Base-by-base conservation (phyloP, 2,329 filamentous ascomycete genomes). In the Xylaria sp. region DNA sequence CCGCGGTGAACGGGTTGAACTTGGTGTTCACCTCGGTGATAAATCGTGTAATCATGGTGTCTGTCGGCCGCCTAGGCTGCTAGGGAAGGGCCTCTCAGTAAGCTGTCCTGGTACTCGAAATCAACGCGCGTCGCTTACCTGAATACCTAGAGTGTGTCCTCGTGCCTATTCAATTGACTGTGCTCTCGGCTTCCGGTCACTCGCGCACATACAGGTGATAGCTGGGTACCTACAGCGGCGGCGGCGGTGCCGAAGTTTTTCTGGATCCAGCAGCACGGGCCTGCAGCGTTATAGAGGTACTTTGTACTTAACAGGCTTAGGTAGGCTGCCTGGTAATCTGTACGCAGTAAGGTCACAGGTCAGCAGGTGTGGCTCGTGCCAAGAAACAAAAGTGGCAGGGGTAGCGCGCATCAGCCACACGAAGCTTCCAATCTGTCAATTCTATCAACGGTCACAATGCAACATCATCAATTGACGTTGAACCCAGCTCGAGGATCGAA, bases 1-100 rank as follows among this genome's bases (percentile, higher is more conserved):
- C 81, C 20, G 82, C 76, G 22, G 86, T 89, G 83, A 97, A 97
- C 38, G 94, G 93, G 76, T 96, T 96, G 85, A 97, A 97, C 71
- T 85, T 86, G 62, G 91, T 88, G 67, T 92, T 86, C 66, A 97
- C 86, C 71, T 91, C 85, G 72, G 92, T 93, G 72, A 95, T 84
- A 78, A 91, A 94, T 71, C 87, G 86, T 55, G 90, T 93, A 57
- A 94, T 90, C 91, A 94, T 94, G 40, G 44, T 62, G 55, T 47
- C 72, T 79, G 69, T 55, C 44, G 59, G 40, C 34, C 44, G 39
- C 49, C 45, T 49, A 41, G 17, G 22, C 42, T 6, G 24, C 8
- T 26, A 24, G 16, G 22, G 4, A 19, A 19, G 7, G 4, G n/a
- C n/a, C n/a, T n/a, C n/a, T 48, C 21, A 47, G 44, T 39, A 18